Base-by-base conservation (phyloP, 805 yeast species). In the Yarrowia alimentaria region DNA sequence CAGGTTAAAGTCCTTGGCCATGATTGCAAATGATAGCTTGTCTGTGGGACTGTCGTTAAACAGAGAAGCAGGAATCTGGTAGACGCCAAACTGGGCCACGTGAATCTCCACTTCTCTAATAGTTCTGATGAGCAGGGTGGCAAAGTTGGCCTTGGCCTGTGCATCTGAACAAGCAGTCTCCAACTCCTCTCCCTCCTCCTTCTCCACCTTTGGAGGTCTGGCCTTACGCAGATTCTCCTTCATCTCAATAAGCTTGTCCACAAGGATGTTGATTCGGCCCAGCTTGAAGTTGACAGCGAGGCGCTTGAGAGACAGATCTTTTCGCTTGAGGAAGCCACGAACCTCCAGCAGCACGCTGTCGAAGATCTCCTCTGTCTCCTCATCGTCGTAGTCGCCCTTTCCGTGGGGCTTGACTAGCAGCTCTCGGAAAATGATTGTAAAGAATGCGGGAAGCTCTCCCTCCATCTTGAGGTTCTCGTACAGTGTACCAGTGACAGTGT, bases 31-130 rank as follows among this genome's bases (percentile, higher is more conserved):
- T 14, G 42, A 24, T 17, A 51, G 32, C 17, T 53, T 56, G 14
- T 57, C 56, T 2, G 42, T 43, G 5, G 37, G 52, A 9, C 32
- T 22, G 20, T 49, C 52, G 28, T 29, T 16, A 20, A 26, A 32
- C 38, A 33, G 34, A 10, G 29, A 28, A 14, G 55, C 16, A 12
- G 69, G 65, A 3, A 69, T 52, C 8, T 58, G 60, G 24, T 59
- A 55, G 3, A 70, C 48, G 10, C 64, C 68, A 18, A 67, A 30
- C n/a, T 57, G 57, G 11, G 61, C 60, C 20, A 63, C 53, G 31
- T 67, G 67, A 53, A 70, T 37, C 35, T 68, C 70, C 17, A 67
- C 56, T 22, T 67, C 68, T 22, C 65, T 62, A 20, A 69, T 63
- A 2, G 68, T 62, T 18, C 65, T 58, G 6, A 69, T 55, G 9